Evolutionary conservation across 208 protist species (phyloP).

Genomic region (Wallacemonas sp.): DNA sequence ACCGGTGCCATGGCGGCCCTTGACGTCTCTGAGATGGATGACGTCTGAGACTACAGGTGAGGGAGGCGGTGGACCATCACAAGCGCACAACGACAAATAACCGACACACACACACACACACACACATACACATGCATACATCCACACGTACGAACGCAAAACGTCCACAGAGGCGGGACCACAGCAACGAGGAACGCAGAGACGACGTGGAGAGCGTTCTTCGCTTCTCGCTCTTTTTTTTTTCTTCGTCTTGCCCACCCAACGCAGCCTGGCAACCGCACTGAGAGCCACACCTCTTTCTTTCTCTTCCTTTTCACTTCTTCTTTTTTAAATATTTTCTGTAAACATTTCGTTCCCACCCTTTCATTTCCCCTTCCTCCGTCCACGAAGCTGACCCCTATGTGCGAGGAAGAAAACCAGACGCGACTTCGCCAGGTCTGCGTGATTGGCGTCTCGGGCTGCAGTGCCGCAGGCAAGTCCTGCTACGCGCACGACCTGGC

Average conservation of each 20-base stretch:
- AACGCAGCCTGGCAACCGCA: too few relatives aligned
- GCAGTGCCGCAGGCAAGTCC: conserved; percentile 66
- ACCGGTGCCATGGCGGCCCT: conserved; percentile 33
- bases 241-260: too few relatives aligned
- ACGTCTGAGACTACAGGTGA: too few relatives aligned
- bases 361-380: background rate
- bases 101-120: background rate
- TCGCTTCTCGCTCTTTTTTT: too few relatives aligned
- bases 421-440: too few relatives aligned
- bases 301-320: conserved; percentile 16
- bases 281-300: too few relatives aligned
- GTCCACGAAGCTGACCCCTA: background rate
- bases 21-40: conserved; percentile 24
- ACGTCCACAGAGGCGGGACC: too few relatives aligned
- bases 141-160: background rate
- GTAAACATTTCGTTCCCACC: background rate
- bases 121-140: background rate
- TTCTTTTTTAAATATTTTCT: background rate
- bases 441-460: conserved; percentile 51
- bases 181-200: too few relatives aligned
- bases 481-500: conserved; percentile 41
- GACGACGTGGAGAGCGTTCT: too few relatives aligned
- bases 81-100: background rate
- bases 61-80: too few relatives aligned
- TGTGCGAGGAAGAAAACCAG: too few relatives aligned